phyloP scores from a whole-genome alignment of 768 basidiomycete species.

The Paxillus involutus region DNA sequence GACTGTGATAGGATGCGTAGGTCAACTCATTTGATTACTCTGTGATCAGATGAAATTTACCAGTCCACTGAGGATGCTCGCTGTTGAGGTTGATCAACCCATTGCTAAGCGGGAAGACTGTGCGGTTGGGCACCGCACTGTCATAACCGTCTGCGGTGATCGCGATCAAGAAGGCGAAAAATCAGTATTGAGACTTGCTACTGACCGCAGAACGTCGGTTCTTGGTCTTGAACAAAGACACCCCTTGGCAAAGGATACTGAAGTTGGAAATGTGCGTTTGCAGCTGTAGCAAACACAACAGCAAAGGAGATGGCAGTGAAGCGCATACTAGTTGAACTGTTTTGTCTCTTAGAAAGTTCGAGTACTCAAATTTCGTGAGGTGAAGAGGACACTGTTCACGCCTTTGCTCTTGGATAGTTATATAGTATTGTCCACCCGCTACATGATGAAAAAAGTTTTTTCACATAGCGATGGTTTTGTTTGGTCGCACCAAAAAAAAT shows the following conservation, averaged over 20 bases:
- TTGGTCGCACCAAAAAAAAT: constrained; percentile 5
- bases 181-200: background rate
- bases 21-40: constrained; percentile 2
- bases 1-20: constrained; percentile 28
- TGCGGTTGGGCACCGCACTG: constrained; percentile 51
- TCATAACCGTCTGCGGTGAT: constrained; percentile 59
- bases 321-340: constrained; percentile 27
- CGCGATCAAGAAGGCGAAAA: background rate
- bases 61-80: constrained; percentile 61
- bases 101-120: constrained; percentile 63
- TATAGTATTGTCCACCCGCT: no score
- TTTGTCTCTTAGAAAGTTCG: background rate
- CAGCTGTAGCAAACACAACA: constrained; percentile 39
- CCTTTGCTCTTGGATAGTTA: no score
- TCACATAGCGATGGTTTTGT: constrained; percentile 21
- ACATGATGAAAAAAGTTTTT: constrained; percentile 12
- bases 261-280: constrained; percentile 77
- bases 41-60: constrained; percentile 31
- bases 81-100: constrained; percentile 65
- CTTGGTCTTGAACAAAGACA: constrained; percentile 56
- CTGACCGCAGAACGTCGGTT: constrained; percentile 69
- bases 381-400: background rate
- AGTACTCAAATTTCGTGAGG: background rate
- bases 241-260: constrained; percentile 77
- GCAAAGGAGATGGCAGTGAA: constrained; percentile 36